These are phyloP conservation scores for Magnusiomyces paraingens DNA, from an alignment of 1,139 yeast species.

Conservation along the genomic window DNA sequence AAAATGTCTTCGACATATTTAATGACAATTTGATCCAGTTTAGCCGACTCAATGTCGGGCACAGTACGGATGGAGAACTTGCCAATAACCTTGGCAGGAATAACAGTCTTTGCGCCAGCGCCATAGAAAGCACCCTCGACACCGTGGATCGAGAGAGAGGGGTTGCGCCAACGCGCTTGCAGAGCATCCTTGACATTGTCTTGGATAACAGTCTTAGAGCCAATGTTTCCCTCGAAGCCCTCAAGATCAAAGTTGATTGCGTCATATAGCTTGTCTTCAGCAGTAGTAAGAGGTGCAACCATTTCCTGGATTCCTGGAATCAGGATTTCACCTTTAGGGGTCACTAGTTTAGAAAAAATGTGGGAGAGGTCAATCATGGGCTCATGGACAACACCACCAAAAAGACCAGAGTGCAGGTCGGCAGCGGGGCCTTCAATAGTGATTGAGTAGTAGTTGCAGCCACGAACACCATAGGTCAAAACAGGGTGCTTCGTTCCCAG, in stretches of 20 bases:
- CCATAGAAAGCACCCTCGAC: slow-evolving; percentile 95
- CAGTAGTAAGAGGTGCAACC: slow-evolving; percentile 85
- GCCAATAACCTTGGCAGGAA: slow-evolving; percentile 90
- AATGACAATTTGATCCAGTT: slow-evolving; percentile 71
- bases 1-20: slow-evolving; percentile 63
- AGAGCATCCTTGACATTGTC: slow-evolving; percentile 67
- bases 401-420: slow-evolving; percentile 94
- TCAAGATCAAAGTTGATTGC: slow-evolving; percentile 76
- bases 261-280: slow-evolving; percentile 74
- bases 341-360: slow-evolving; percentile 66
- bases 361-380: slow-evolving; percentile 92
- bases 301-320: slow-evolving; percentile 87
- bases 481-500: slow-evolving; percentile 95
- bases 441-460: slow-evolving; percentile 88
- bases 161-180: slow-evolving; percentile 98
- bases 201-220: slow-evolving; percentile 76
- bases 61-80: slow-evolving; percentile 96
- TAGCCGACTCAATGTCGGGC: slow-evolving; percentile 78
- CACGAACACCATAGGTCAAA: slow-evolving; percentile 94
- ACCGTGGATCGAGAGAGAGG: slow-evolving; percentile 93
- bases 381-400: slow-evolving; percentile 96
- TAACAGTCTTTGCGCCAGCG: slow-evolving; percentile 95
- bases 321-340: slow-evolving; percentile 66
- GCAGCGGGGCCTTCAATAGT: slow-evolving; percentile 87
- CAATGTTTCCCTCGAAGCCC: slow-evolving; percentile 83